A percentile compares a stretch with the other conserved stretches of the same genome.
phyloP scores from a whole-genome alignment of 441 rosid genomes.

The Populus tomentosa region DNA sequence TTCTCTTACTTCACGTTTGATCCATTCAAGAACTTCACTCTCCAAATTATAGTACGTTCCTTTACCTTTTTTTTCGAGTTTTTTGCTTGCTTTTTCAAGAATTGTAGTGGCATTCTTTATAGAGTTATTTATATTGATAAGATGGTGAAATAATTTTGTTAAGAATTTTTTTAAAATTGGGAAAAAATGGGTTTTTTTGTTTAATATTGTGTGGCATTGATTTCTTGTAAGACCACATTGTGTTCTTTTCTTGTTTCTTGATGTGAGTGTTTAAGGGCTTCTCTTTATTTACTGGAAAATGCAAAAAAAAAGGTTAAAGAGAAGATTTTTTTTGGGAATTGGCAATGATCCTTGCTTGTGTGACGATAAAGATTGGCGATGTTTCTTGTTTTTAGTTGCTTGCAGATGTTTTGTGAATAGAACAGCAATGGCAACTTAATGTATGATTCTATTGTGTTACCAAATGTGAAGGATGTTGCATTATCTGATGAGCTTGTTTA shows the following conservation, averaged over 20 bases:
- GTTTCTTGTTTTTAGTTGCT: background rate
- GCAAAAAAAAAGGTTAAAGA: background rate
- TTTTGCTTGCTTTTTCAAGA: background rate
- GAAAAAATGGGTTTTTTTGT: background rate
- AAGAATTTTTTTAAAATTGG: background rate
- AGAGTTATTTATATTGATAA: background rate
- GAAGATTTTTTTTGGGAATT: background rate
- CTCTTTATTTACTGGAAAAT: background rate
- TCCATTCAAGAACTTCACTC: constrained; percentile 40
- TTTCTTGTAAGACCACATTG: background rate
- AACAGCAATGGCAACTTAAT: background rate
- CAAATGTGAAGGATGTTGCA: background rate
- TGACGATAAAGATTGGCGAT: background rate
- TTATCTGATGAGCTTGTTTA: background rate
- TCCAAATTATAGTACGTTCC: constrained; percentile 40
- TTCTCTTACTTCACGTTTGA: constrained; percentile 53
- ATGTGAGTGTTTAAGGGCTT: background rate
- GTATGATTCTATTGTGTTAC: background rate
- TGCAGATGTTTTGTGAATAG: background rate
- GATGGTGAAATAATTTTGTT: background rate
- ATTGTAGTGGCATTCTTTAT: background rate
- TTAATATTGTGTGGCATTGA: background rate
- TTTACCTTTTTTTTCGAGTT: background rate
- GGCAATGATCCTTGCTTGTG: background rate
- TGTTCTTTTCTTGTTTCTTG: background rate